These are phyloP conservation scores for Monosporascus cannonballus DNA, from an alignment of 2,329 filamentous ascomycete species.

Conservation along the genomic window DNA sequence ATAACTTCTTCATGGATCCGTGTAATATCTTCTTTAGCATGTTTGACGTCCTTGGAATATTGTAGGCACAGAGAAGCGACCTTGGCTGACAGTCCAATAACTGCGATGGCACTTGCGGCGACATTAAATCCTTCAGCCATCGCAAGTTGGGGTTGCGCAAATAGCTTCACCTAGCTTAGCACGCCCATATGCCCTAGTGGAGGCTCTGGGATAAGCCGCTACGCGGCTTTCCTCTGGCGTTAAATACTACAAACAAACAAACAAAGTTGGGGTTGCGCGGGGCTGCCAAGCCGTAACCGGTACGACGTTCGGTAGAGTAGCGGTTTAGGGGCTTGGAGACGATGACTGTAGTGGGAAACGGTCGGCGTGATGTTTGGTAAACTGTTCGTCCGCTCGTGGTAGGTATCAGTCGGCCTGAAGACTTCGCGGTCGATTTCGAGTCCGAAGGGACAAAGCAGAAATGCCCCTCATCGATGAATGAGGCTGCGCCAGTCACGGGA, in stretches of 20 bases:
- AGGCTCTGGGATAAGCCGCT: too few relatives aligned
- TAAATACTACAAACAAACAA: too few relatives aligned
- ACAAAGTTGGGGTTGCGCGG: background rate
- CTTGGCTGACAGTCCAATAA: slow-evolving; percentile 32
- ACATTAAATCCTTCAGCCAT: slow-evolving; percentile 23
- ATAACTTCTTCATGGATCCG: slow-evolving; percentile 23
- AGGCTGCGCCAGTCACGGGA: background rate
- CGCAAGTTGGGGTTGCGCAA: too few relatives aligned
- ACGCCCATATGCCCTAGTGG: too few relatives aligned
- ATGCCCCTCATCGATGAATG: background rate
- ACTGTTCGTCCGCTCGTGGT: background rate
- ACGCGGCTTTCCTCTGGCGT: too few relatives aligned
- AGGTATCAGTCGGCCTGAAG: background rate
- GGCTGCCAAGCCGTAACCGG: background rate
- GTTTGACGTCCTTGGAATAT: slow-evolving; percentile 28
- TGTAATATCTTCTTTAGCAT: slow-evolving; percentile 25
- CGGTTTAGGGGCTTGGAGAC: background rate
- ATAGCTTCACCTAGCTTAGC: too few relatives aligned
- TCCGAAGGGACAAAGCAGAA: background rate
- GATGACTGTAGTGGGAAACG: background rate
- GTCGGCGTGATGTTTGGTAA: background rate
- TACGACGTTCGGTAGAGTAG: background rate
- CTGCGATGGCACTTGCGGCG: slow-evolving; percentile 30
- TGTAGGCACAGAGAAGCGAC: slow-evolving; percentile 26
- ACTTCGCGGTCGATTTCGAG: background rate